Evolutionary conservation across 2,329 filamentous ascomycete species (phyloP), one percentile per base, ranked within the genome.

Genomic region (Pseudocercospora eumusae): DNA sequence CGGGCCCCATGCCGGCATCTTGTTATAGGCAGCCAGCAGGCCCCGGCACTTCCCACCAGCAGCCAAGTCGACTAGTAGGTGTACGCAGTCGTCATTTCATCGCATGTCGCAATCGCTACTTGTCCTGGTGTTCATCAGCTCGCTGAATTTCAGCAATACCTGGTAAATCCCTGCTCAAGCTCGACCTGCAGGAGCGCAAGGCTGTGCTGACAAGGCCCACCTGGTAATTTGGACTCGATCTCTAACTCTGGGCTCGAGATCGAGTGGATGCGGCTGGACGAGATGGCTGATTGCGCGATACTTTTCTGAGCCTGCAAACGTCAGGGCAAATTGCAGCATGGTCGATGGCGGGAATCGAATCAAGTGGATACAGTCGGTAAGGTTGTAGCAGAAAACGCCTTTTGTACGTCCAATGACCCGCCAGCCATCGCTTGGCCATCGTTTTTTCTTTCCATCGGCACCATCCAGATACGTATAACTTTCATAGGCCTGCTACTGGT

Each of bases 231-330:
- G 57, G 36, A 61, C 57, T 61, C 64, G 64, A 66, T 66, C 67
- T 59, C 52, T 61, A 61, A 61, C 40, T 64, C 47, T 44, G 57
- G 45, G 42, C 53, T 64, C 57, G 40, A 60, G 56, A 68, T 67
- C 66, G 65, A 40, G 58, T 45, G 49, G 53, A 54, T 60, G 58
- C 58, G 60, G 64, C 66, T 64, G 66, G 63, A 40, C 50, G 56
- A 60, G 59, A 60, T 59, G 62, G 53, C 47, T 57, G 61, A 61
- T 61, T 57, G 54, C 53, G 47, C 63, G 57, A 63, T 55, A 56
- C 60, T 63, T 56, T 56, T 58, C 57, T 55, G 57, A 58, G 56
- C 59, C 21, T 61, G 60, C 60, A 50, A 42, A 57, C 25, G 54
- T 60, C 58, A 60, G 55, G 40, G 55, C 56, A 67, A 62, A 64